Evolutionary conservation across 2,329 filamentous ascomycete species (phyloP).

Genomic region (Verticillium dahliae): DNA sequence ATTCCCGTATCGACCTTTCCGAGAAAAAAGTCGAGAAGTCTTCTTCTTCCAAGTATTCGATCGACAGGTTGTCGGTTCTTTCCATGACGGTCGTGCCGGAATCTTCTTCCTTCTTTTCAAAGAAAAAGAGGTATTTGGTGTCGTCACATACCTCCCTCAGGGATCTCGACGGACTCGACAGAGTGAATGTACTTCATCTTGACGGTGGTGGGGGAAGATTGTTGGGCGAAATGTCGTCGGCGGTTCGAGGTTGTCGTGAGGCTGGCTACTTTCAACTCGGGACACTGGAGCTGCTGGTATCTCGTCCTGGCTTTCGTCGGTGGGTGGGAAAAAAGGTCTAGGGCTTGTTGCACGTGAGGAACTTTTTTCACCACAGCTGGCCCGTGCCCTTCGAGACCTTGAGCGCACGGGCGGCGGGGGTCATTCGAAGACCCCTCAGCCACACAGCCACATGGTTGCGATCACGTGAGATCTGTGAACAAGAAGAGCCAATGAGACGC

Average conservation of each 20-base stretch:
- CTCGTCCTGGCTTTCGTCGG: conserved; percentile 11
- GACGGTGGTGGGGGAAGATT: conserved; percentile 46
- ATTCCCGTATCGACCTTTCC: conserved; percentile 6
- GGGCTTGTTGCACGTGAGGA: conserved; percentile 34
- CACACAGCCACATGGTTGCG: not conserved
- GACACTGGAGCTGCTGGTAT: conserved; percentile 4
- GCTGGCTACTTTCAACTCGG: conserved; percentile 1
- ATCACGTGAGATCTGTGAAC: not conserved
- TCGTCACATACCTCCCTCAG: conserved; percentile 83
- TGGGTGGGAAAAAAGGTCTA: conserved; percentile 37
- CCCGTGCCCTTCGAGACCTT: not conserved
- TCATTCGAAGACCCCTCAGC: not conserved
- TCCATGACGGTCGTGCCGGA: not conserved
- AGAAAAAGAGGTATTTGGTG: not conserved
- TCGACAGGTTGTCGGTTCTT: conserved; percentile 1
- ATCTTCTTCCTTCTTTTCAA: not conserved
- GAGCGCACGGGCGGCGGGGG: not conserved
- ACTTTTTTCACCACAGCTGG: not conserved
- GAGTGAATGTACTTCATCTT: conserved; percentile 99
- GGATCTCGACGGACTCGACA: conserved; percentile 89
- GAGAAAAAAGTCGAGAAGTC: conserved; percentile 9
- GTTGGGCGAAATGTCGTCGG: conserved; percentile 17
- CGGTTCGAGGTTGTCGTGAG: conserved; percentile 12
- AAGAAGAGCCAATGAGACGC: not conserved
- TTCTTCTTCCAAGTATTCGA: conserved; percentile 2